A percentile compares a stretch with the other conserved stretches of the same genome.
Evolutionary conservation across 2,329 filamentous ascomycete species (phyloP).

Genomic region (Rasamsonia emersonii): DNA sequence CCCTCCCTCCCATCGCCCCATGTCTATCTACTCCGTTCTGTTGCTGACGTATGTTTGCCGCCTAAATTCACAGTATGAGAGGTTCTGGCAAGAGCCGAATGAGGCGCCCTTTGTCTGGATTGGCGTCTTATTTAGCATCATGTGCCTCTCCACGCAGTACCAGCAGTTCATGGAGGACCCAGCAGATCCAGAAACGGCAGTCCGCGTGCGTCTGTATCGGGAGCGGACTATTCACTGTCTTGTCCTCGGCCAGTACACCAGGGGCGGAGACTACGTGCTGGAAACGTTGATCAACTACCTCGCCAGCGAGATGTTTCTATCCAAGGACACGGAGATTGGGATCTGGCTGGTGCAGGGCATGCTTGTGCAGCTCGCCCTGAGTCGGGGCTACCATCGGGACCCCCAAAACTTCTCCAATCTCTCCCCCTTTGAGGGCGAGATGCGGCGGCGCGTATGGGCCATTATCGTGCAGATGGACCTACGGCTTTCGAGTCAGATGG

Average conservation of each 20-base stretch:
- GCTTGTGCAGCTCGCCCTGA: slow-evolving; percentile 49
- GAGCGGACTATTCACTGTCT: slow-evolving; percentile 44
- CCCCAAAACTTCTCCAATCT: slow-evolving; percentile 44
- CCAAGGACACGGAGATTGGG: slow-evolving; percentile 45
- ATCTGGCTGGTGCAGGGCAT: slow-evolving; percentile 46
- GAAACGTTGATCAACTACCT: slow-evolving; percentile 50
- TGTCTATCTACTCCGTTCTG: too few relatives aligned
- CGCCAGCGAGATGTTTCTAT: slow-evolving; percentile 45
- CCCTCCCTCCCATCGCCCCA: too few relatives aligned
- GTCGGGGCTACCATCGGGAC: slow-evolving; percentile 53
- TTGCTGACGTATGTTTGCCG: too few relatives aligned
- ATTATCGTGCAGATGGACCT: slow-evolving; percentile 46
- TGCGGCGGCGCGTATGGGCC: slow-evolving; percentile 33
- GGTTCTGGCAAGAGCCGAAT: slow-evolving; percentile 1
- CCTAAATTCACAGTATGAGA: not conserved
- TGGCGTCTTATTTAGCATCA: slow-evolving; percentile 2
- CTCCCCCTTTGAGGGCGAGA: slow-evolving; percentile 48
- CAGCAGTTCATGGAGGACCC: not conserved
- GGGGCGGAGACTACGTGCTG: slow-evolving; percentile 44
- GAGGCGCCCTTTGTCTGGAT: not conserved
- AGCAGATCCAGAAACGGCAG: slow-evolving; percentile 1
- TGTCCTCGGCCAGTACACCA: slow-evolving; percentile 46
- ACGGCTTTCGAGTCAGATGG: slow-evolving; percentile 53
- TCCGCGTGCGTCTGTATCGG: slow-evolving; percentile 11
- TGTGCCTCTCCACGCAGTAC: slow-evolving; percentile 5